Percentiles rank a stretch among this genome's conserved stretches.
phyloP scores from a whole-genome alignment of 768 basidiomycete genomes.

The Tulasnella sp. region DNA sequence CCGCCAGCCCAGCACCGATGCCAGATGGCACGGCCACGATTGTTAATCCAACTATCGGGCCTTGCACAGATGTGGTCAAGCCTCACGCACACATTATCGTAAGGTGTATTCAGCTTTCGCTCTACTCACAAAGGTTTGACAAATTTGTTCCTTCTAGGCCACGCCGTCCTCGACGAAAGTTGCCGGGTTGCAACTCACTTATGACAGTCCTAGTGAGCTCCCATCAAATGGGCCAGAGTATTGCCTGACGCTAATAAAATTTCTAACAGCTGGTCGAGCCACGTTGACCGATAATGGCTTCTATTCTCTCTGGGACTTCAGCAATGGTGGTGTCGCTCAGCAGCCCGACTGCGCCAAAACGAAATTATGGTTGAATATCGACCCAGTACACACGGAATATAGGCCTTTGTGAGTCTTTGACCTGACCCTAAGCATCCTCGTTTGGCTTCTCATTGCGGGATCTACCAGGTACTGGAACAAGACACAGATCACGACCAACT shows the following conservation, averaged over 20 bases:
- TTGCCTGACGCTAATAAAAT: too few relatives aligned
- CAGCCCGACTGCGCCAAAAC: background rate
- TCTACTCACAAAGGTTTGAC: background rate
- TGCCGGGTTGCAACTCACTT: background rate
- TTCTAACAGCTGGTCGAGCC: background rate
- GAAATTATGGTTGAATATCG: background rate
- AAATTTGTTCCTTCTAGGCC: background rate
- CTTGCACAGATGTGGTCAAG: background rate
- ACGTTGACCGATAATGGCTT: background rate
- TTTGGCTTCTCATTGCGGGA: too few relatives aligned
- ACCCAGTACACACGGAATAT: background rate
- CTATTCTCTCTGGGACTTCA: background rate
- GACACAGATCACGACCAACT: background rate
- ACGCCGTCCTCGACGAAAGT: background rate
- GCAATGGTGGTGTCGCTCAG: background rate
- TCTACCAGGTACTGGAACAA: conserved; percentile 8
- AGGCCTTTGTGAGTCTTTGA: background rate
- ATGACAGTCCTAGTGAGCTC: background rate
- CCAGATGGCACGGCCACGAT: background rate
- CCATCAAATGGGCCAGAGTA: background rate
- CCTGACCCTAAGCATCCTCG: background rate
- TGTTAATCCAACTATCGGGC: background rate
- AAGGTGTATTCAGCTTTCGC: background rate
- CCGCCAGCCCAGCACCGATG: background rate
- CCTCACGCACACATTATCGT: background rate